phyloP scores from a whole-genome alignment of 495 filamentous ascomycete species.

The Penicillium parvum region DNA sequence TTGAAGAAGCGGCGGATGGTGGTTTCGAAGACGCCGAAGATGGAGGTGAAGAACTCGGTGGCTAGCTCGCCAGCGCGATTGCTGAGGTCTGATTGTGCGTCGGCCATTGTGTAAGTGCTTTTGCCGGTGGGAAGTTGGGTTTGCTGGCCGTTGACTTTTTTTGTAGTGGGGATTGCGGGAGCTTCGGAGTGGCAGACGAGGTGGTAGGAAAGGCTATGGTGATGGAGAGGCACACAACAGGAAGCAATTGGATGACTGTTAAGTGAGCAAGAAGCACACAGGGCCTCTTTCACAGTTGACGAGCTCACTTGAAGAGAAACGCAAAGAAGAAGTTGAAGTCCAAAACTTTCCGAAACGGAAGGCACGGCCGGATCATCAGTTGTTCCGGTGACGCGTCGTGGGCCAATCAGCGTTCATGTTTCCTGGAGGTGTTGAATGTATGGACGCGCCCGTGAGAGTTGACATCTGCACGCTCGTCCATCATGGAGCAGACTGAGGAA shows the following conservation, averaged over 20 bases:
- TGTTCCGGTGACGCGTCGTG: slow-evolving; percentile 15
- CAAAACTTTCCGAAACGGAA: slow-evolving; percentile 8
- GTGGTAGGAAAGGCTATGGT: not conserved
- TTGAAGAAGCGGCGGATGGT: slow-evolving; percentile 38
- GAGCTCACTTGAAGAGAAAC: no score
- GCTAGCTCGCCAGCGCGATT: slow-evolving; percentile 28
- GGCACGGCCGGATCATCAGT: slow-evolving; percentile 8
- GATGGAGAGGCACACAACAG: not conserved
- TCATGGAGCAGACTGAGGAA: slow-evolving; percentile 38
- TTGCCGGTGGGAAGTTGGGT: not conserved
- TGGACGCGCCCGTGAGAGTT: slow-evolving; percentile 15
- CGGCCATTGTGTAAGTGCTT: slow-evolving; percentile 19
- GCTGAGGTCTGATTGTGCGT: slow-evolving; percentile 18
- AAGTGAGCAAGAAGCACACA: no score
- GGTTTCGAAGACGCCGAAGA: slow-evolving; percentile 26
- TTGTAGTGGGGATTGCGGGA: slow-evolving; percentile 1
- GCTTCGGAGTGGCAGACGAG: not conserved
- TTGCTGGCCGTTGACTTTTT: not conserved
- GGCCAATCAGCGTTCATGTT: slow-evolving; percentile 20
- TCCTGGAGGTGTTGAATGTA: slow-evolving; percentile 9
- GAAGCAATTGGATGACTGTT: not conserved
- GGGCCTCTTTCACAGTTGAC: no score
- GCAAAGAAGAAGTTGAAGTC: slow-evolving; percentile 1
- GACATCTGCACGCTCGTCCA: not conserved
- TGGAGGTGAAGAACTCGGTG: slow-evolving; percentile 32